phyloP scores from a whole-genome alignment of 768 basidiomycete species.

The Zangia roseola region DNA sequence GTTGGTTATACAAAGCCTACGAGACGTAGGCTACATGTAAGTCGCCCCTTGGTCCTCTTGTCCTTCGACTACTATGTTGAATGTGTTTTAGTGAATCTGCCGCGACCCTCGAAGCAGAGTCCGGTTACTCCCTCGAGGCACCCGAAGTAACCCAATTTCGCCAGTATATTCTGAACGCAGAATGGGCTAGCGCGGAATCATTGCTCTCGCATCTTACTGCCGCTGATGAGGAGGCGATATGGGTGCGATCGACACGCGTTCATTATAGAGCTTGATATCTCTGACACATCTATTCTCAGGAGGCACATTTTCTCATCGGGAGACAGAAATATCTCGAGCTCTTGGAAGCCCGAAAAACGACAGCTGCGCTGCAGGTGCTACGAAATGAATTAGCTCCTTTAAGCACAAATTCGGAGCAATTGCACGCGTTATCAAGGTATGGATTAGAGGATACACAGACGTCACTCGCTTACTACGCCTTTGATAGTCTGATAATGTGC shows the following conservation, averaged over 20 bases:
- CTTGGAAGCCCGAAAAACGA: constrained; percentile 77
- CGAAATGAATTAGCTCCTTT: constrained; percentile 87
- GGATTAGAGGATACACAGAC: constrained; percentile 18
- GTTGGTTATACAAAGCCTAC: constrained; percentile 82
- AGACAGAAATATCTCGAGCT: constrained; percentile 97
- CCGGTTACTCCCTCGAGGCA: constrained; percentile 84
- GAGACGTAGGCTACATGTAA: constrained; percentile 81
- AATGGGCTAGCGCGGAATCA: constrained; percentile 77
- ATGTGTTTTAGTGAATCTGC: constrained; percentile 71
- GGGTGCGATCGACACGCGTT: constrained; percentile 47
- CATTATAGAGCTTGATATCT: constrained; percentile 7
- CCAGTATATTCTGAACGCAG: constrained; percentile 72
- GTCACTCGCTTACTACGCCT: constrained; percentile 16
- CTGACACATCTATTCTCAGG: constrained; percentile 43
- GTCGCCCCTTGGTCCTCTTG: constrained; percentile 27
- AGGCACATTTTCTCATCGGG: constrained; percentile 82
- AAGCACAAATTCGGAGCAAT: constrained; percentile 72
- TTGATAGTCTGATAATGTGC: constrained; percentile 85
- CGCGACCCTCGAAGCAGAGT: constrained; percentile 86
- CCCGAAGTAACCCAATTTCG: constrained; percentile 78
- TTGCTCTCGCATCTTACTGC: constrained; percentile 70
- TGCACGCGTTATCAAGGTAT: constrained; percentile 88
- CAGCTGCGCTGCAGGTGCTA: constrained; percentile 80
- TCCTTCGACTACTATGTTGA: constrained; percentile 10
- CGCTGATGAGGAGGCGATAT: constrained; percentile 61